These are phyloP conservation scores for Rhododendron simsii DNA, from an alignment of 148 eudicot species.

Conservation along the genomic window DNA sequence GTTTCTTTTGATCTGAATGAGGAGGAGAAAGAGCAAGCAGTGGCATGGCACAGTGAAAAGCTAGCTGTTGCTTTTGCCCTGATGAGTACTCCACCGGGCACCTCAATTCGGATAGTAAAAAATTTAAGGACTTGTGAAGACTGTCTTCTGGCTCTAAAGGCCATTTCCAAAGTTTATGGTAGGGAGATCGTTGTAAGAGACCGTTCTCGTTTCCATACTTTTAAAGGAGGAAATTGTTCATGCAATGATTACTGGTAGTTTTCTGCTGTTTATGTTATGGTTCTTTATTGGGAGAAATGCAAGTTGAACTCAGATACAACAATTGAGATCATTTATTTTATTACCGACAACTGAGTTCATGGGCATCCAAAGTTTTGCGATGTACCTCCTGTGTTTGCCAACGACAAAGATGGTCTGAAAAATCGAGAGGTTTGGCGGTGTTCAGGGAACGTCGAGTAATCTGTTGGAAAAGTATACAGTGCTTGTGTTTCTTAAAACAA, in stretches of 20 bases:
- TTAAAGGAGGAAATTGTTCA: conserved; percentile 43
- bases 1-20: conserved; percentile 54
- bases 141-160: conserved; percentile 43
- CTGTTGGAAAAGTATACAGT: background rate
- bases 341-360: background rate
- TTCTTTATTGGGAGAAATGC: background rate
- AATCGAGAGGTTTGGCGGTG: background rate
- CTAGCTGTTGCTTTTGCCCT: conserved; percentile 47
- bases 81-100: conserved; percentile 28
- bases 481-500: background rate
- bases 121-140: conserved; percentile 56
- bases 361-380: background rate
- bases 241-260: conserved; percentile 51
- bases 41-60: conserved; percentile 50
- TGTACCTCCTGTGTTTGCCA: background rate
- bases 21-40: conserved; percentile 54
- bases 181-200: conserved; percentile 53
- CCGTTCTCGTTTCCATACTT: conserved; percentile 48
- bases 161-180: conserved; percentile 36
- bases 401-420: background rate
- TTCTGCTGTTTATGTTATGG: background rate
- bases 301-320: background rate
- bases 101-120: conserved; percentile 38
- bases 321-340: background rate
- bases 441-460: background rate